Evolutionary conservation across 441 rosid genomes (phyloP).

Genomic region (Populus hybrid): DNA sequence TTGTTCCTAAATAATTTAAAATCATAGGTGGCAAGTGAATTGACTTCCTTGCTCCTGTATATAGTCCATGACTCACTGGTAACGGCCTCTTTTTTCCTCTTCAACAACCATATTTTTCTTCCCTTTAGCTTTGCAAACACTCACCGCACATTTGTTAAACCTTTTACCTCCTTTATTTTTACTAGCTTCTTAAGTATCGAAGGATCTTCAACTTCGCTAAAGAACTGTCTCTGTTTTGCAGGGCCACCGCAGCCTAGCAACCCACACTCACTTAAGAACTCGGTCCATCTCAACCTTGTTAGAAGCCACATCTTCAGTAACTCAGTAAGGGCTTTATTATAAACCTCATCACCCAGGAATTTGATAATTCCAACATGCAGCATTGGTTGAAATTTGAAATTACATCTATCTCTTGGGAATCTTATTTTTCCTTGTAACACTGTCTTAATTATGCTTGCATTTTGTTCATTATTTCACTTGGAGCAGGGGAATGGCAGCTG

Average conservation of each 20-base stretch:
- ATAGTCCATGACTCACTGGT: no score
- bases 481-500: background rate
- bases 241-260: background rate
- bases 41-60: no score
- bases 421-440: background rate
- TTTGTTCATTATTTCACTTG: background rate
- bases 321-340: background rate
- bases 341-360: background rate
- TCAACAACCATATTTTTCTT: background rate
- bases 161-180: no score
- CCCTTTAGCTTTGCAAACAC: background rate
- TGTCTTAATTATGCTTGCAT: background rate
- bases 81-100: background rate
- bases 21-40: no score
- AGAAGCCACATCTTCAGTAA: background rate
- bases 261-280: background rate
- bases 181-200: background rate
- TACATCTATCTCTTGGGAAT: background rate
- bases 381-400: background rate
- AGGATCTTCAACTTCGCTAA: background rate
- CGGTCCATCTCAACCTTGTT: background rate
- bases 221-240: background rate
- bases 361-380: background rate
- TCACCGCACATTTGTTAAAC: background rate
- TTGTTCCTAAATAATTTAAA: background rate